Base-by-base conservation (phyloP, 345 rosid species). In the Pseudoturritis turrita region DNA sequence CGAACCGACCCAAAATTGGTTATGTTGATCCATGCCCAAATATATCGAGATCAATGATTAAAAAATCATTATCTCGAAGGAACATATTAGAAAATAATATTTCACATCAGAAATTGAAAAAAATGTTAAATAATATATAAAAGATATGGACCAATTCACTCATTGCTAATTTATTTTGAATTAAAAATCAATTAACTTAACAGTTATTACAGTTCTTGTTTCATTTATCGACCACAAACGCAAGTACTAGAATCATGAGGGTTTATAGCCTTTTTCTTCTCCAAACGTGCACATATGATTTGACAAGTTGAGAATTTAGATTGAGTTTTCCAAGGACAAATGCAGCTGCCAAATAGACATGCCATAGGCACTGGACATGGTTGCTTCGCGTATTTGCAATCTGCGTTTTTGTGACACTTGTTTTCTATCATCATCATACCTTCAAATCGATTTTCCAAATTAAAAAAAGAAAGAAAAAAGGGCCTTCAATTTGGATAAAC, bases 341-440 rank as follows among this genome's bases (percentile, higher is more conserved):
- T 2, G 41, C 62, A 71, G 17, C 4, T 28, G 19, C 76, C 62
- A 62, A 40, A 51, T 50, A 51, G 17, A 71, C 76, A 62, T 17
- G 69, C 69, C 2, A 51, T 41, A 60, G 35, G 68, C 33, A 51
- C 62, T 12, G 69, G 62, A 62, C 69, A 61, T 23, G 75, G 62
- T n/a, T 51, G 68, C 14, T 35, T 55, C 25, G 0, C 60, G 17
- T 51, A 0, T 40, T 19, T 40, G 29, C 75, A 71, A 11, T 71
- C 68, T 9, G 19, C 3, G 35, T 71, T 29, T 19, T 7, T 7
- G 11, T 29, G 17, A 52, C 62, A 71, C 22, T 53, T 71, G n/a
- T 53, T 39, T 41, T 71, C 54, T 51, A 12, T 39, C 15, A 40
- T 33, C 11, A 3, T n/a, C 14, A 33, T 19, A 39, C 19, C 75